Base-by-base conservation (phyloP, 176 grass and related monocot genomes). In the Triticum turgidum region DNA sequence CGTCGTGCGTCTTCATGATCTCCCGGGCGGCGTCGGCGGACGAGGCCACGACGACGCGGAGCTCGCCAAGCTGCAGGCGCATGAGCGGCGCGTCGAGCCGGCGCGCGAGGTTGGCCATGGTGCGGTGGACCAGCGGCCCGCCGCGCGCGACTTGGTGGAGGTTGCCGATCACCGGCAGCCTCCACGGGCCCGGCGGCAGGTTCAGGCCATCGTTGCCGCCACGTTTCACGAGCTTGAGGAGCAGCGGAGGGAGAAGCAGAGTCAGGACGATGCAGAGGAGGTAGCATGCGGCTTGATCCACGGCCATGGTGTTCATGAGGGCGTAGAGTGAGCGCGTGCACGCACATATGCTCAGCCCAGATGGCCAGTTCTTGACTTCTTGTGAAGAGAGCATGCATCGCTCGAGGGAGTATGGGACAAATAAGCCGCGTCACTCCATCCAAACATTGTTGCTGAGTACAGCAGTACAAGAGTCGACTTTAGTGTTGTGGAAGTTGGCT, bases 111-210 rank as follows among this genome's bases (percentile, higher is more conserved):
- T 51, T 7, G 6, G 73, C 72, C 32, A 92, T 29, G 62, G 71
- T 25, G 13, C 42, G 83, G 22, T 89, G 73, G 5, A 84, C 21
- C 7, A 83, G 56, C 14, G 78, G 68, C 45, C 45, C 45, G 0
- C 83, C 83, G 10, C 34, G 56, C 34, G 69, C 2, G 18, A 92
- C 15, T 17, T 92, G 86, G 62, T 86, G 86, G 30, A 89, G 34
- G 87, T 89, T 76, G 24, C 90, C 87, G 39, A 92, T 15, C 58
- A 92, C 38, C 14, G 90, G 90, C 52, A 89, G 68, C 22, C 22
- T 41, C 86, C 69, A 77, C 61, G 86, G 90, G 14, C 73, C 17
- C 42, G 73, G 73, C 24, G 44, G 73, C 39, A 51, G 24, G 41
- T 10, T 76, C 3, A 5, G n/a, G 42, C 42, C 42, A 15, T 44